phyloP scores from a whole-genome alignment of 1,284 basidiomycete species.

The Boletus smithii region DNA sequence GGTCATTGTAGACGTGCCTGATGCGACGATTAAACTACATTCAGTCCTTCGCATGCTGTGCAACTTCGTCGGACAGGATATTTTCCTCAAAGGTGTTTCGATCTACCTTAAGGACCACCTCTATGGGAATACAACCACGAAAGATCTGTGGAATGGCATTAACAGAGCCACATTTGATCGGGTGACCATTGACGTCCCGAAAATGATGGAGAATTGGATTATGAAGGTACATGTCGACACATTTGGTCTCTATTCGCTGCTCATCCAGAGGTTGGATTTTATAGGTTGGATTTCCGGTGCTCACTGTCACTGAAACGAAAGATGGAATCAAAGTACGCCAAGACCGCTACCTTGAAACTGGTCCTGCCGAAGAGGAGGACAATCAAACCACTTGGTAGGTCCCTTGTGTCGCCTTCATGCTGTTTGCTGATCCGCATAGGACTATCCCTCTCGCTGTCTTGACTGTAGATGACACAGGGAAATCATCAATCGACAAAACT shows the following conservation, averaged over 20 bases:
- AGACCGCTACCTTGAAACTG: slow-evolving; percentile 90
- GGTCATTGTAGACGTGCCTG: slow-evolving; percentile 5
- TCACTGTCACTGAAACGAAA: slow-evolving; percentile 79
- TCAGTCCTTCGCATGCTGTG: slow-evolving; percentile 91
- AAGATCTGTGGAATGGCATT: slow-evolving; percentile 90
- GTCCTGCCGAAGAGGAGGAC: slow-evolving; percentile 74
- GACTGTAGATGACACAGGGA: slow-evolving; percentile 59
- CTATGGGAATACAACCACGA: slow-evolving; percentile 83
- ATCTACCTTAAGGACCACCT: slow-evolving; percentile 88
- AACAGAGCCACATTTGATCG: slow-evolving; percentile 56
- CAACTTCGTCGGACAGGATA: slow-evolving; percentile 85
- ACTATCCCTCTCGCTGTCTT: slow-evolving; percentile 79
- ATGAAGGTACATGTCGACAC: slow-evolving; percentile 53
- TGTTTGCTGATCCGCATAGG: slow-evolving; percentile 40
- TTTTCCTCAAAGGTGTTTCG: slow-evolving; percentile 84
- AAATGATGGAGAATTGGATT: slow-evolving; percentile 93
- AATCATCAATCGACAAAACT: slow-evolving; percentile 58
- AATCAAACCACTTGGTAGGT: slow-evolving; percentile 87
- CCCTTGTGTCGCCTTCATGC: background rate
- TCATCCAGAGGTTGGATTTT: slow-evolving; percentile 2
- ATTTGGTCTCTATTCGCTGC: background rate
- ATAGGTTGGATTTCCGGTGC: slow-evolving; percentile 82
- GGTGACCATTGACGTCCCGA: slow-evolving; percentile 60
- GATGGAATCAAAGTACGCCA: slow-evolving; percentile 78
- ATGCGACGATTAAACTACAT: slow-evolving; percentile 5